Conservation (phyloP, 192 early-diverging fungal species). For the Linnemannia elongata region DNA sequence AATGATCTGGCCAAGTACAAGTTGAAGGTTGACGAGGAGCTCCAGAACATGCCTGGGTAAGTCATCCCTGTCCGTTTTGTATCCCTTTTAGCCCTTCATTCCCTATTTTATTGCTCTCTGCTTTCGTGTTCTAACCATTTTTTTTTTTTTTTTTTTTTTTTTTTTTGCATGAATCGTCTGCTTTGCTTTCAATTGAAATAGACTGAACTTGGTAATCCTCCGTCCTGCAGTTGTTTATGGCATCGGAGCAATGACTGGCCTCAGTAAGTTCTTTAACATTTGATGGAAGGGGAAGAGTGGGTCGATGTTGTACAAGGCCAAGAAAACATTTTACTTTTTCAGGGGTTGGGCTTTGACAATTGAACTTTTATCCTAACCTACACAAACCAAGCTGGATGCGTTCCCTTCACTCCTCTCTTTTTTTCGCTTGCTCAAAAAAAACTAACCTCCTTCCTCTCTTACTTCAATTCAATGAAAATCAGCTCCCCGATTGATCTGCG, state of each 20-base stretch:
- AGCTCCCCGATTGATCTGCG: conserved; percentile 94
- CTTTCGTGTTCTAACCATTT: neutral
- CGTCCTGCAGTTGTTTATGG: conserved; percentile 93
- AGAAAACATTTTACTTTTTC: neutral
- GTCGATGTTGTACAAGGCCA: neutral
- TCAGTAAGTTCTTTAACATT: conserved; percentile 69
- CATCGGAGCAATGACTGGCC: conserved; percentile 79
- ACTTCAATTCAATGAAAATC: neutral
- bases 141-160: neutral
- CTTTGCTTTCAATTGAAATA: conserved; percentile 16
- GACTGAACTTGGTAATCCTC: conserved; percentile 85
- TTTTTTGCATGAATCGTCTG: neutral
- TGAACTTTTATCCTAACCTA: too few species aligned
- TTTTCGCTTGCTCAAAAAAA: neutral
- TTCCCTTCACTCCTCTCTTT: too few species aligned
- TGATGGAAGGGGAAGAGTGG: neutral
- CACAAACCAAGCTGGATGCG: neutral
- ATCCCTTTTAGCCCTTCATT: neutral
- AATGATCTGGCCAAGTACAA: conserved; percentile 82
- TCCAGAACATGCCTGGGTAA: conserved; percentile 83
- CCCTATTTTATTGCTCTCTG: neutral
- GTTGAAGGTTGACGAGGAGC: conserved; percentile 81
- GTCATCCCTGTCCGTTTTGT: neutral
- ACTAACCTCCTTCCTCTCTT: neutral
- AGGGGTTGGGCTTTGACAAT: neutral